Base-by-base conservation (phyloP, 192 early-diverging fungal genomes). In the Chytriomyces hyalinus region DNA sequence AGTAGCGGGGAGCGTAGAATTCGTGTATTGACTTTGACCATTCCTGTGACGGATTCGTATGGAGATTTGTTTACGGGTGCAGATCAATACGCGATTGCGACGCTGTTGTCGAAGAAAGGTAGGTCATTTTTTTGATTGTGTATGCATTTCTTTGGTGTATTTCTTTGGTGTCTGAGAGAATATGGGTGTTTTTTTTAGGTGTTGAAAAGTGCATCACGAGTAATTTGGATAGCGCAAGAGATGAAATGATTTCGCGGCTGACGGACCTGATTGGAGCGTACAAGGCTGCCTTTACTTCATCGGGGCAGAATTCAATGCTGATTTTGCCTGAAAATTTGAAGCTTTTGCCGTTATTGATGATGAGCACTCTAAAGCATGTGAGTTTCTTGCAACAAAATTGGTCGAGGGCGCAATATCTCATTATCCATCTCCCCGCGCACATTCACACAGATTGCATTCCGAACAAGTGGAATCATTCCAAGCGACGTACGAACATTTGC, bases 191-290 rank as follows among this genome's bases (percentile, higher is more conserved):
- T 4, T 4, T 57, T n/a, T n/a, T 57, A 57, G 53, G 15, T 20
- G 93, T 96, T 13, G 96, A 99, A 70, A 89, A 95, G 46, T 91
- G 89, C 6, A 80, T 98, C 64, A 88, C 90, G 22, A 91, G 94
- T 6, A 94, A 94, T 64, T 80, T 99, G 60, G 97, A 98, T 74
- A 95, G 97, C 83, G 96, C 96, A 6, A 88, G 97, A 48, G 96
- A 98, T 69, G 95, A 95, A 0, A 86, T 99, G 73, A 88, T 91
- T 53, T 92, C 92, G 84, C 97, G 96, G 83, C 76, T 91, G 0
- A 83, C 90, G 36, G 97, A 99, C 76, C 92, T 99, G n/a, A 80
- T 99, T 44, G 91, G 88, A 22, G 92, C 93, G 7, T 98, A 96
- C 87, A 96, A 96, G 85, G 84, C 90, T 10, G 85, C 90, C 62